Evolutionary conservation across 2,329 filamentous ascomycete species (phyloP), one percentile per base, ranked within the genome.

Genomic region (Coniella lustricola): DNA sequence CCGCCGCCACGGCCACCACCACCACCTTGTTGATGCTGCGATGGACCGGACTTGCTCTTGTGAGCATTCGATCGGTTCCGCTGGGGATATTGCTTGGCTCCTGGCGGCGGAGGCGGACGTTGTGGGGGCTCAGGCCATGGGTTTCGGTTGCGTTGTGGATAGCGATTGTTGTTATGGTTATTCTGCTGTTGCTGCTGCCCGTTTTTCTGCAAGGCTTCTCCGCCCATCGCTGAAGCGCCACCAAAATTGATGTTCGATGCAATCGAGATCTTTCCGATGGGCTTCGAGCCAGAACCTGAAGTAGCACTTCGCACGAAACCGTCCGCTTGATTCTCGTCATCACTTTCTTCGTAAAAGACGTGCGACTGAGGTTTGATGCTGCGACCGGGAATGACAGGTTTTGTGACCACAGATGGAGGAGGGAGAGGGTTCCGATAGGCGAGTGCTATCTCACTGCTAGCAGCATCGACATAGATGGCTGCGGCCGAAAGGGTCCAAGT

Each of bases 401-500:
- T 50, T 7, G 46, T 34, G 14, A 46, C 31, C 14, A 43, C 40
- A 10, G 39, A 14, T 10, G 52, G 41, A 20, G 42, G 37, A 16
- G 52, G 46, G n/a, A 52, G 14, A 21, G 34, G 14, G 18, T 42
- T 51, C 18, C 55, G 46, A 59, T 60, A 58, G 43, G 60, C 58
- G 42, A 77, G 68, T 35, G 70, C 64, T 7, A 62, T 51, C 21
- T 66, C 56, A 3, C 61, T 57, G 47, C 70, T 75, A 8, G 65
- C 55, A 4, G 67, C 59, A 57, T 81, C 74, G 21, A 79, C 43
- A 55, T 78, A 82, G 32, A 65, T 64, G 45, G 70, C 62, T 14
- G 69, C 65, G 54, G 77, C 79, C 38, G 62, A 60, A 46, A 68
- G 58, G 25, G 74, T 75, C 77, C 78, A 83, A 0, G 75, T 79